phyloP scores from a whole-genome alignment of 2,329 filamentous ascomycete genomes.

The Apiospora koreana region DNA sequence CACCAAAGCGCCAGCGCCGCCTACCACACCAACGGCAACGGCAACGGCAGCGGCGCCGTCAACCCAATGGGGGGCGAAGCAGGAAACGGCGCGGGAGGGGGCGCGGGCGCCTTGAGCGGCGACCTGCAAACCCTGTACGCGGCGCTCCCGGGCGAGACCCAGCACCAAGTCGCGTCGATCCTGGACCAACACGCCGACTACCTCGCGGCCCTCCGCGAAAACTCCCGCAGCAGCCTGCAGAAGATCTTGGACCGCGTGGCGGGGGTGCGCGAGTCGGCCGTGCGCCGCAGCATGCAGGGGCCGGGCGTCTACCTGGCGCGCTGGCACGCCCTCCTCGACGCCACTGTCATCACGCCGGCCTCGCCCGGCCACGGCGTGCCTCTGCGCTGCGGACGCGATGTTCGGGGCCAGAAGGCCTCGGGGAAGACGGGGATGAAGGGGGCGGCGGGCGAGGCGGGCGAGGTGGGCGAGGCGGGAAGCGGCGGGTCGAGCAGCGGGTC shows the following conservation, averaged over 20 bases:
- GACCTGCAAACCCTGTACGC: slow-evolving; percentile 44
- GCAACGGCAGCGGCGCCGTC: neutral
- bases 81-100: slow-evolving; percentile 20
- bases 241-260: slow-evolving; percentile 48
- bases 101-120: slow-evolving; percentile 36
- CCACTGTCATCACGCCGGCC: slow-evolving; percentile 67
- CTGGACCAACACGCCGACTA: slow-evolving; percentile 64
- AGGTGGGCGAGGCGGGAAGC: too few species aligned
- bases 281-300: slow-evolving; percentile 47
- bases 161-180: slow-evolving; percentile 45
- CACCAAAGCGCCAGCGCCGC: too few species aligned
- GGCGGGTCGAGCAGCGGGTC: neutral
- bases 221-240: slow-evolving; percentile 58
- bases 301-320: slow-evolving; percentile 72
- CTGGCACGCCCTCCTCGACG: slow-evolving; percentile 72
- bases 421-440: slow-evolving; percentile 8
- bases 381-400: neutral
- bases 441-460: neutral
- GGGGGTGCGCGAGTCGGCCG: neutral
- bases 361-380: slow-evolving; percentile 40
- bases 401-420: neutral
- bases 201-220: slow-evolving; percentile 52
- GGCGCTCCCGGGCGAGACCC: slow-evolving; percentile 48
- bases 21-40: neutral
- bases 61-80: too few species aligned